Percentiles rank a stretch among this genome's conserved stretches.
These are phyloP conservation scores for Rhizopogon salebrosus DNA, from an alignment of 768 basidiomycete genomes.

Conservation along the genomic window DNA sequence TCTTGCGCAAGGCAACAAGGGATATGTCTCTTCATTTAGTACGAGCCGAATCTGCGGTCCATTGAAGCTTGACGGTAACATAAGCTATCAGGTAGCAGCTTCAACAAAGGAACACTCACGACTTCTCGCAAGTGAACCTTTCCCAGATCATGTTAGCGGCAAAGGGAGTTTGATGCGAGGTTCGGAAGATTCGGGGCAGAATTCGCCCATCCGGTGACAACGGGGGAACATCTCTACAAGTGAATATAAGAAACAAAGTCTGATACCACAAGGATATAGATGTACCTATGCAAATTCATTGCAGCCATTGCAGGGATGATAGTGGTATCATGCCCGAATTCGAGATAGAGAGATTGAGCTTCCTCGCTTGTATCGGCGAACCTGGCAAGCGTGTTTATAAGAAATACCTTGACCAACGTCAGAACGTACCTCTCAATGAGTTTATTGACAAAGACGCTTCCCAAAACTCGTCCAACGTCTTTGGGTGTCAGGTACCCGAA, in stretches of 20 bases:
- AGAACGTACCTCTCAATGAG: slow-evolving; percentile 33
- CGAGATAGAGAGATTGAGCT: slow-evolving; percentile 30
- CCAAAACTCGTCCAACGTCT: slow-evolving; percentile 30
- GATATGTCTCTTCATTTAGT: slow-evolving; percentile 31
- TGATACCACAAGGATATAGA: background rate
- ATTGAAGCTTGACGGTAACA: slow-evolving; percentile 7
- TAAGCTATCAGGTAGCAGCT: background rate
- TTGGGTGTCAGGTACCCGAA: slow-evolving; percentile 29
- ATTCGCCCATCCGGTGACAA: slow-evolving; percentile 23
- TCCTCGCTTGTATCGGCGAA: slow-evolving; percentile 31
- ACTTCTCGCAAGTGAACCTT: slow-evolving; percentile 26
- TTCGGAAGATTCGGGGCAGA: slow-evolving; percentile 23
- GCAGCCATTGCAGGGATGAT: slow-evolving; percentile 34
- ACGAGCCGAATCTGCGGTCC: slow-evolving; percentile 30
- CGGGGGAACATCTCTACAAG: slow-evolving; percentile 21
- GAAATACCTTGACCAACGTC: background rate
- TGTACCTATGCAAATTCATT: slow-evolving; percentile 32
- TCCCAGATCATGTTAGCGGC: slow-evolving; percentile 34
- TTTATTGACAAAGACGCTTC: slow-evolving; percentile 33
- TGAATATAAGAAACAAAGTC: background rate
- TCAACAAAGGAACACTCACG: slow-evolving; percentile 7
- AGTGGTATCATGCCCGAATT: slow-evolving; percentile 39
- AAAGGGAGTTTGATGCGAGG: slow-evolving; percentile 31
- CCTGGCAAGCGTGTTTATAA: slow-evolving; percentile 9
- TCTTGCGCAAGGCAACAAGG: slow-evolving; percentile 23